Evolutionary conservation across 345 rosid species (phyloP).

Genomic region (Linum usitatissimum): DNA sequence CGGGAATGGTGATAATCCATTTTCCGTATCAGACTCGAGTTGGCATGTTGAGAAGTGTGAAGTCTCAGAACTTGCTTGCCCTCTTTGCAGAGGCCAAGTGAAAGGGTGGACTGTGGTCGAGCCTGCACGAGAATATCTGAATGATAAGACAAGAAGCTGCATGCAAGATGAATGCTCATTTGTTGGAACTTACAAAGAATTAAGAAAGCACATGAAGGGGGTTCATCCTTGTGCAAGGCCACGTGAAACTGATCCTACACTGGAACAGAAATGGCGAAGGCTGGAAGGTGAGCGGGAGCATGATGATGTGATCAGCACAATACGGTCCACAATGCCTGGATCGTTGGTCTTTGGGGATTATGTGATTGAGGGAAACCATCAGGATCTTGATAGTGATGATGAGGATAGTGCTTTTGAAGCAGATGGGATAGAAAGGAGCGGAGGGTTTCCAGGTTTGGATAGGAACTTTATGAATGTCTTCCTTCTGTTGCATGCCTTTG

Average conservation of each 20-base stretch:
- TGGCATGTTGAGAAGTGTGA: constrained; percentile 41
- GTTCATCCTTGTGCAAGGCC: constrained; percentile 76
- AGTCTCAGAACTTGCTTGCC: constrained; percentile 60
- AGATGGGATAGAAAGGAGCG: constrained; percentile 26
- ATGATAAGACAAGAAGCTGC: constrained; percentile 70
- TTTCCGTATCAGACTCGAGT: constrained; percentile 20
- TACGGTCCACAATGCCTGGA: constrained; percentile 81
- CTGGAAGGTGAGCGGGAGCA: constrained; percentile 62
- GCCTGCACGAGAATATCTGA: constrained; percentile 65
- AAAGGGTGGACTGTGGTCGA: constrained; percentile 97
- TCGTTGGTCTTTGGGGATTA: constrained; percentile 80
- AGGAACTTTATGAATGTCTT: constrained; percentile 54
- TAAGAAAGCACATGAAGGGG: constrained; percentile 79
- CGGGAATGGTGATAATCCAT: constrained; percentile 24
- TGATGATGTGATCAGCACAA: constrained; percentile 67
- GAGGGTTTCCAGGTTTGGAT: constrained; percentile 40
- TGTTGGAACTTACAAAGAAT: constrained; percentile 67
- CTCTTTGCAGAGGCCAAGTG: constrained; percentile 93
- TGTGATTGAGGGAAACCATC: constrained; percentile 54
- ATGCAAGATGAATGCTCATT: constrained; percentile 87
- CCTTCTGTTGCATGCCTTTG: constrained; percentile 67
- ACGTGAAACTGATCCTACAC: constrained; percentile 65
- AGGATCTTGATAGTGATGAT: constrained; percentile 39
- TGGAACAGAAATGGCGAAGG: constrained; percentile 81
- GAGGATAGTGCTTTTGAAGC: constrained; percentile 30